Conservation (phyloP, 2,329 filamentous ascomycete species). For the Ceratocystis colombiana region DNA sequence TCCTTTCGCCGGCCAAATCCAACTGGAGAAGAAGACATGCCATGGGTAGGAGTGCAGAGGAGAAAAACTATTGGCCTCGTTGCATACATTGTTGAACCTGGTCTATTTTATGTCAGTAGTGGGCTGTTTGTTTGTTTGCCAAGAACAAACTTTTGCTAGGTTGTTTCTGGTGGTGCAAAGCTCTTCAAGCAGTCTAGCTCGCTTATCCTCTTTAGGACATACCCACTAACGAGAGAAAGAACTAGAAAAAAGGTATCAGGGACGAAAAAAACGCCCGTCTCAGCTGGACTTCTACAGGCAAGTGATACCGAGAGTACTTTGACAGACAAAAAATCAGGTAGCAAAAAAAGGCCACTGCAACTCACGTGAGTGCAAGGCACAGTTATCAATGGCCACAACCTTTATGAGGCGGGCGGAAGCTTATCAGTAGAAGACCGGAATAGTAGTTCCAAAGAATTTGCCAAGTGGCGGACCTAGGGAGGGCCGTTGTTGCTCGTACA, state of each 20-base stretch:
- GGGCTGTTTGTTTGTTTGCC: background rate
- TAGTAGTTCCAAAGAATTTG: too few relatives aligned
- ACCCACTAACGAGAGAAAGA: background rate
- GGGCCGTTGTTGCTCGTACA: too few relatives aligned
- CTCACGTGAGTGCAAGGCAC: background rate
- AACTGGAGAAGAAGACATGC: too few relatives aligned
- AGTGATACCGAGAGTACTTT: background rate
- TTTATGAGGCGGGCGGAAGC: too few relatives aligned
- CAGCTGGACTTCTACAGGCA: background rate
- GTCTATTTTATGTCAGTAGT: background rate
- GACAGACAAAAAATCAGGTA: background rate
- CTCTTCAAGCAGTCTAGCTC: background rate
- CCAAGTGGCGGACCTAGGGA: too few relatives aligned
- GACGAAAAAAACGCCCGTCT: background rate
- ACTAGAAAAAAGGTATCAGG: background rate
- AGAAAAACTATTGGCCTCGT: too few relatives aligned
- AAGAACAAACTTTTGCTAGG: background rate
- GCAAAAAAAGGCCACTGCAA: background rate
- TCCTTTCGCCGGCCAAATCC: too few relatives aligned
- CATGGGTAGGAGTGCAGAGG: too few relatives aligned
- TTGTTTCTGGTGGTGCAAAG: conserved; percentile 1
- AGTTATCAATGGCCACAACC: too few relatives aligned
- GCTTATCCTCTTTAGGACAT: conserved; percentile 11
- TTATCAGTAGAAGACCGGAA: too few relatives aligned
- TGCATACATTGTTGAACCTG: background rate